A percentile compares a stretch with the other conserved stretches of the same genome.
phyloP scores from a whole-genome alignment of 1,284 basidiomycete species.

The Trametes sp. region DNA sequence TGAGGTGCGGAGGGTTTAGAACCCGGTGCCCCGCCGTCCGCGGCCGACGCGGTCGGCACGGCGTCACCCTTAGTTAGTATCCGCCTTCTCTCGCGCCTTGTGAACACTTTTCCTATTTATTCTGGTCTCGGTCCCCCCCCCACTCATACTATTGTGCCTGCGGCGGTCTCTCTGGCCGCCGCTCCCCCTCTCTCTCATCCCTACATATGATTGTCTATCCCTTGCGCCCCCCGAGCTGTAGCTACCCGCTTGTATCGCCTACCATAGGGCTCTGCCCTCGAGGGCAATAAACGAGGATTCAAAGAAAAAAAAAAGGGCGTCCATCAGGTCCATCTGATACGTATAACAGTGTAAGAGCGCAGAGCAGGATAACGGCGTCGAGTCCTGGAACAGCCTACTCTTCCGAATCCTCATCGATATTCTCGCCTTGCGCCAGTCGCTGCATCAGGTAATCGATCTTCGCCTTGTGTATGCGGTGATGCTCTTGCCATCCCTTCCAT shows the following conservation, averaged over 20 bases:
- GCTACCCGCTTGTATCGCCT: background rate
- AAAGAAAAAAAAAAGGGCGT: background rate
- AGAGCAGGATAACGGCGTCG: background rate
- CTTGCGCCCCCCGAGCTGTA: too few relatives aligned
- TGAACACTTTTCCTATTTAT: background rate
- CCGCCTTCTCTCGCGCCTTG: background rate
- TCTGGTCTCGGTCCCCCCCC: background rate
- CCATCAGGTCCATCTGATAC: too few relatives aligned
- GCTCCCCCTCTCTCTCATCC: background rate
- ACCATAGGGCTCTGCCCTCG: background rate
- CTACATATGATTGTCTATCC: background rate
- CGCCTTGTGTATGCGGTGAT: slow-evolving; percentile 83
- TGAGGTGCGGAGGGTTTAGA: slow-evolving; percentile 1
- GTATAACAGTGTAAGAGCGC: background rate
- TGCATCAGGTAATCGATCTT: slow-evolving; percentile 82
- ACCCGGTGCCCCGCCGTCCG: slow-evolving; percentile 1
- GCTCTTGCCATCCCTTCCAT: slow-evolving; percentile 91
- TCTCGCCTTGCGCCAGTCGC: slow-evolving; percentile 63
- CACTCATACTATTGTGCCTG: background rate
- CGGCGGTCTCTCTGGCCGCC: background rate
- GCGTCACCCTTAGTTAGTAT: background rate
- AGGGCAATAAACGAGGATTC: slow-evolving; percentile 1
- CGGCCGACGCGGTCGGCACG: slow-evolving; percentile 1
- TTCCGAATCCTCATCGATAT: slow-evolving; percentile 48
- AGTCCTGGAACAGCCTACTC: slow-evolving; percentile 11